These are phyloP conservation scores for Aurifilum marmelostoma DNA, from an alignment of 2,329 filamentous ascomycete genomes.

Conservation along the genomic window DNA sequence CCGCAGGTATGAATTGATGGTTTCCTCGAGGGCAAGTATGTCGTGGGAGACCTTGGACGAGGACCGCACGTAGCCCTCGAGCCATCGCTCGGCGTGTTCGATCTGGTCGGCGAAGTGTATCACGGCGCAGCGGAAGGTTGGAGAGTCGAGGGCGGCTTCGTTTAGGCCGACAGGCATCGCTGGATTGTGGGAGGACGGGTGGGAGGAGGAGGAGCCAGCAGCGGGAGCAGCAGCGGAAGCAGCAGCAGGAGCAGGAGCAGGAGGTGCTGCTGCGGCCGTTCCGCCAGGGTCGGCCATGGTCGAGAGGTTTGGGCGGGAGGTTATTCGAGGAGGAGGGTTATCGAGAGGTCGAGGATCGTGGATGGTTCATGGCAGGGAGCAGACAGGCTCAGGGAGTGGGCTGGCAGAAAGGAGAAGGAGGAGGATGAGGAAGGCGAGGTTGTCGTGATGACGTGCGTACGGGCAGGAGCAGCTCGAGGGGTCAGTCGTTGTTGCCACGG, in stretches of 20 bases:
- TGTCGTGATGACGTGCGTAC: conserved; percentile 15
- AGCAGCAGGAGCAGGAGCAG: conserved; percentile 17
- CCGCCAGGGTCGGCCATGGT: conserved; percentile 27
- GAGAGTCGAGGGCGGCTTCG: conserved; percentile 95
- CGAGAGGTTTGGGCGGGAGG: background rate
- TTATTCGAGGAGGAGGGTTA: conserved; percentile 9
- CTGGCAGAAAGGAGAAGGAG: conserved; percentile 1
- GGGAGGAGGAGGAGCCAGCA: conserved; percentile 4
- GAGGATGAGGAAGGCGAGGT: background rate
- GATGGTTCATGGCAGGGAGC: conserved; percentile 22
- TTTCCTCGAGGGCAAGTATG: conserved; percentile 75
- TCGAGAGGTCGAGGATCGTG: conserved; percentile 11
- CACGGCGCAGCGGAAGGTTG: conserved; percentile 87
- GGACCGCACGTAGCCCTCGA: conserved; percentile 63
- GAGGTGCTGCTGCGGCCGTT: conserved; percentile 11
- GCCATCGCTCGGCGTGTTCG: conserved; percentile 89
- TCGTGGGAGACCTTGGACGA: conserved; percentile 61
- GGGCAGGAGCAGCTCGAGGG: conserved; percentile 11
- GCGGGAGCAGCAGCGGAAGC: conserved; percentile 10
- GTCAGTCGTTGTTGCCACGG: background rate
- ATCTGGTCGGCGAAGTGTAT: conserved; percentile 90
- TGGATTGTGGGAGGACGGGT: conserved; percentile 33
- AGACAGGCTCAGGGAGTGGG: conserved; percentile 18
- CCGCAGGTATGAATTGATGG: conserved; percentile 75
- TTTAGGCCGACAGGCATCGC: conserved; percentile 79